Conservation (phyloP, 2,329 filamentous ascomycete genomes). For the Ceratocystis ficicola region DNA sequence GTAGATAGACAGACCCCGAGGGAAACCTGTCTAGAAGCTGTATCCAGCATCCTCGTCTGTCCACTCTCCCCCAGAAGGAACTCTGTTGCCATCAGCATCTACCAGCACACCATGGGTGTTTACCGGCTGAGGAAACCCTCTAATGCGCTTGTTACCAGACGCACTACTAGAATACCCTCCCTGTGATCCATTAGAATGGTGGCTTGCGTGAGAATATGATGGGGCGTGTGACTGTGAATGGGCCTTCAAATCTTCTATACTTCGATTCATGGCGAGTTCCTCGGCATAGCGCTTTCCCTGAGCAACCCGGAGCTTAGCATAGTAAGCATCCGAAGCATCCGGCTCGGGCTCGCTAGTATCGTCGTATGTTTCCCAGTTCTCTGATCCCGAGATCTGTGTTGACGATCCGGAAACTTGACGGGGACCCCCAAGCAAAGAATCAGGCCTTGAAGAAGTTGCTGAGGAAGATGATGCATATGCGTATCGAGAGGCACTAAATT, state of each 20-base stretch:
- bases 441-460: slow-evolving; percentile 15
- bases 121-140: slow-evolving; percentile 33
- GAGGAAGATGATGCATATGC: slow-evolving; percentile 33
- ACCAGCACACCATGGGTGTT: slow-evolving; percentile 39
- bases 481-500: slow-evolving; percentile 32
- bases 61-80: slow-evolving; percentile 54
- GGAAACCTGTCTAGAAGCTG: not conserved
- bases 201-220: slow-evolving; percentile 16
- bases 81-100: slow-evolving; percentile 49
- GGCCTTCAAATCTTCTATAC: slow-evolving; percentile 23
- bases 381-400: slow-evolving; percentile 67
- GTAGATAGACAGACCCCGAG: not conserved
- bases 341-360: slow-evolving; percentile 65
- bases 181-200: slow-evolving; percentile 14
- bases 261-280: slow-evolving; percentile 30
- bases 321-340: slow-evolving; percentile 67
- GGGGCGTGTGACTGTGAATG: slow-evolving; percentile 23
- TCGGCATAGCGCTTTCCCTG: slow-evolving; percentile 34
- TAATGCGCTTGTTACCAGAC: slow-evolving; percentile 11
- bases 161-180: not conserved
- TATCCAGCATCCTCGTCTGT: slow-evolving; percentile 52
- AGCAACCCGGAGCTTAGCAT: slow-evolving; percentile 60
- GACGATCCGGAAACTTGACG: slow-evolving; percentile 52
- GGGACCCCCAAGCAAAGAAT: slow-evolving; percentile 26
- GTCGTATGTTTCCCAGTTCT: slow-evolving; percentile 97